Percentiles rank a stretch among this genome's conserved stretches.
Conservation (phyloP, 148 eudicot species). For the Rhododendron williamsianum region DNA sequence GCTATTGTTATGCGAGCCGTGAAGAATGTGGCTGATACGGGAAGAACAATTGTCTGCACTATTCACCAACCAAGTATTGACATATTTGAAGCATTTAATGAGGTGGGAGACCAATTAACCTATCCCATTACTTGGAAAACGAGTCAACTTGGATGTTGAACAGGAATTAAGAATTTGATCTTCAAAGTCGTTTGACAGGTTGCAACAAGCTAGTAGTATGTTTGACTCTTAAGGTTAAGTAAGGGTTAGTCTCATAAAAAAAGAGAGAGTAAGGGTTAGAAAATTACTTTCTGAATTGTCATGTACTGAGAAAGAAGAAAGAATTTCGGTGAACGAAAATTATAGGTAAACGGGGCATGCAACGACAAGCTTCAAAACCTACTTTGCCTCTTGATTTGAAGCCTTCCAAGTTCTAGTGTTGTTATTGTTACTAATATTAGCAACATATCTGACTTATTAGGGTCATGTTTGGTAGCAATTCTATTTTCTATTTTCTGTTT, state of each 20-base stretch:
- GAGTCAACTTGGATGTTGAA: not conserved
- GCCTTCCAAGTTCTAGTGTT: not conserved
- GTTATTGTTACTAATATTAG: not conserved
- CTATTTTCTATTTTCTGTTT: no score
- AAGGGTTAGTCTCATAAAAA: not conserved
- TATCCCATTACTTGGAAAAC: not conserved
- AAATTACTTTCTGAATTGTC: not conserved
- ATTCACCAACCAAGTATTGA: constrained; percentile 90
- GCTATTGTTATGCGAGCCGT: constrained; percentile 86
- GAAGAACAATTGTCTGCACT: constrained; percentile 83
- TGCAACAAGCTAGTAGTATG: not conserved
- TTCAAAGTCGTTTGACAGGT: not conserved
- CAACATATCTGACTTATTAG: not conserved
- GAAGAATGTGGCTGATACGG: constrained; percentile 66
- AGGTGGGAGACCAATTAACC: constrained; percentile 33
- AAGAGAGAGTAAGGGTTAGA: no score
- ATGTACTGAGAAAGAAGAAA: not conserved
- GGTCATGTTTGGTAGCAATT: no score
- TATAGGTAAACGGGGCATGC: not conserved
- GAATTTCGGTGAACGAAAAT: not conserved
- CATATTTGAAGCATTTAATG: constrained; percentile 90
- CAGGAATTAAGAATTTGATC: not conserved
- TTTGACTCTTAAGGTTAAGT: not conserved
- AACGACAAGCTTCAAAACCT: not conserved
- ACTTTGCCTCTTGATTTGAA: not conserved